Evolutionary conservation across 768 basidiomycete species (phyloP), one percentile per base, ranked within the genome.

Genomic region (Phylloporus arenicola): DNA sequence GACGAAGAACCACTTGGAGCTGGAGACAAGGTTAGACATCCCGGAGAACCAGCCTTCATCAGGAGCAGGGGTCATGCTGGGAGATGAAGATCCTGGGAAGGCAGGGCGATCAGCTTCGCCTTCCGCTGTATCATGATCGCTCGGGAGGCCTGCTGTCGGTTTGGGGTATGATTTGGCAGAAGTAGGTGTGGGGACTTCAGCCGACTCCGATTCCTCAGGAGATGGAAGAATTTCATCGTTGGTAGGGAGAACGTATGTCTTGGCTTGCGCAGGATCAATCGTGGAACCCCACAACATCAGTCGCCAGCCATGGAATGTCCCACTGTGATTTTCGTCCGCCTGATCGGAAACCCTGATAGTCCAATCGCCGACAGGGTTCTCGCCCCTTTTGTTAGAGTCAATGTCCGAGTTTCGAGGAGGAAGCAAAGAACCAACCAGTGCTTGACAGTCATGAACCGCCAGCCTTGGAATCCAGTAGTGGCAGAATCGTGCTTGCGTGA

Each of bases 401-500:
- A 50, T 11, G 46, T 31, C 33, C 24, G 45, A 22, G 6, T 13
- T 31, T 52, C n/a, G 41, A 17, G 43, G 50, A 11, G 20, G 56
- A 31, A 51, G 27, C 22, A 14, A 34, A 29, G 9, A 47, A 47
- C 68, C 20, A 51, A 94, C 95, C 96, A 99, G 62, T 99, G 96
- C 69, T 99, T 99, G 49, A 98, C 80, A 29, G 83, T 82, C 93
- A 97, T 98, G 66, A 99, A 99, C n/a, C 79, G 85, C 96, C 96
- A 99, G 1, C 91, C 94, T n/a, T 81, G 81, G 65, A 78, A 95
- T 9, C 96, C 95, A 9, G 74, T 76, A 5, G 60, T 65, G 16
- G 78, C 83, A 33, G 64, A 65, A 63, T 99, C 96, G 12, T 74
- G 73, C 30, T 73, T 60, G 54, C 96, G 80, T 50, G 74, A 76